Evolutionary conservation across 2,329 filamentous ascomycete genomes (phyloP).

Genomic region (Basipetospora sp.): DNA sequence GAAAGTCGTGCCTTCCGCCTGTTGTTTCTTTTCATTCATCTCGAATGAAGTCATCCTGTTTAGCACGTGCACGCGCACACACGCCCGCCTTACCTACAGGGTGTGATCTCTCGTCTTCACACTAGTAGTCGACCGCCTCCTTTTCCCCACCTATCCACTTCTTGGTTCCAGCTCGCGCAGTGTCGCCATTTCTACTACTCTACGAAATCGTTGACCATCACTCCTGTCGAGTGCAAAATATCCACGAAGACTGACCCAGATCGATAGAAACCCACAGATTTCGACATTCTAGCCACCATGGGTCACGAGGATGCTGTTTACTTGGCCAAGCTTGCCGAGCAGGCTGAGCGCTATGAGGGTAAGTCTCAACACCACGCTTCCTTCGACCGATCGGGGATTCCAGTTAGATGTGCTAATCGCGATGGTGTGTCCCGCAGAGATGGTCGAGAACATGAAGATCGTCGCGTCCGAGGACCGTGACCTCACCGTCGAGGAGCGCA

Average conservation of each 20-base stretch:
- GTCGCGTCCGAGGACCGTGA: constrained; percentile 78
- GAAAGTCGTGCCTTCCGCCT: background rate
- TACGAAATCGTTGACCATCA: too few relatives aligned
- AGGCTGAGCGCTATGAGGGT: constrained; percentile 99
- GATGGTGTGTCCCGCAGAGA: too few relatives aligned
- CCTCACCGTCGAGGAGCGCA: constrained; percentile 85
- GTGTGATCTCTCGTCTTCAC: background rate
- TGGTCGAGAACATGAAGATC: constrained; percentile 99
- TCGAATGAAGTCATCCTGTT: too few relatives aligned
- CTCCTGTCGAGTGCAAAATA: too few relatives aligned
- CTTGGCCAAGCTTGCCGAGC: constrained; percentile 98
- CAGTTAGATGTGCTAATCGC: constrained; percentile 2
- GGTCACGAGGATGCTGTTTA: constrained; percentile 99
- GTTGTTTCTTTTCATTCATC: background rate
- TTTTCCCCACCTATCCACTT: too few relatives aligned
- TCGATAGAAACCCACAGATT: background rate
- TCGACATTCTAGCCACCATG: constrained; percentile 38
- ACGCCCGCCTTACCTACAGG: background rate
- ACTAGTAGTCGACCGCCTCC: too few relatives aligned
- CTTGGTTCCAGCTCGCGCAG: too few relatives aligned
- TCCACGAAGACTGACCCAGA: too few relatives aligned
- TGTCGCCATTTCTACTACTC: too few relatives aligned
- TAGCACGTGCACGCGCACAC: background rate
- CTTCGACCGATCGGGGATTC: constrained; percentile 5
- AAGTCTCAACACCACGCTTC: constrained; percentile 13